phyloP scores from a whole-genome alignment of 139 green algal genomes.

The Mychonastes homosphaera region DNA sequence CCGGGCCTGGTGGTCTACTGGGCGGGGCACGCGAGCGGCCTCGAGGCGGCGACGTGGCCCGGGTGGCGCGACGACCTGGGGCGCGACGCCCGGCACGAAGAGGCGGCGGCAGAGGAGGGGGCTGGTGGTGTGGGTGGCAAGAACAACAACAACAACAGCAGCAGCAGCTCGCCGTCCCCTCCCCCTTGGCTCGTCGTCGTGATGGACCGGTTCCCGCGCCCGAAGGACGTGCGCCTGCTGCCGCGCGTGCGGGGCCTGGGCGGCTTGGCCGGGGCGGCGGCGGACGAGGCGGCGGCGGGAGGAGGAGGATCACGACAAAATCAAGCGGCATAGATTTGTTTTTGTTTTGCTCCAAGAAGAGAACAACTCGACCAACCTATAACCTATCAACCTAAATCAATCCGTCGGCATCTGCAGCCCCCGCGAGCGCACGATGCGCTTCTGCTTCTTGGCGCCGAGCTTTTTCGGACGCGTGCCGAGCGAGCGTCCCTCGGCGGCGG shows the following conservation, averaged over 20 bases:
- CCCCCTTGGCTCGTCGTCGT: slow-evolving; percentile 29
- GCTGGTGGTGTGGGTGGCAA: background rate
- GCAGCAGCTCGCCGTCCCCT: background rate
- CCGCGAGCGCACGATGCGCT: too few relatives aligned
- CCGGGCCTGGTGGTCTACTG: slow-evolving; percentile 88
- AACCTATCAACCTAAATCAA: too few relatives aligned
- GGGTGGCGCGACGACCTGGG: too few relatives aligned
- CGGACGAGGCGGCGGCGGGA: background rate
- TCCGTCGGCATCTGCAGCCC: too few relatives aligned
- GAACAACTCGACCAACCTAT: too few relatives aligned
- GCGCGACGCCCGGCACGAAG: background rate
- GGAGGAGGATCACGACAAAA: too few relatives aligned
- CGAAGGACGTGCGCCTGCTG: background rate
- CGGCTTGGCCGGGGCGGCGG: background rate
- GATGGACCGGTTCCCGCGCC: slow-evolving; percentile 40
- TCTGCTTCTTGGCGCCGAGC: too few relatives aligned
- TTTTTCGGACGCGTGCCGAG: too few relatives aligned
- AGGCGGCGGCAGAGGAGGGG: background rate
- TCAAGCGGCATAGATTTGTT: too few relatives aligned
- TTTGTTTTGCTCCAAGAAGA: too few relatives aligned
- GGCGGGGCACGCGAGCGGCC: slow-evolving; percentile 63
- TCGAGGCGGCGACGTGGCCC: slow-evolving; percentile 33
- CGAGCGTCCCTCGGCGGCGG: too few relatives aligned
- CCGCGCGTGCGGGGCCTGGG: background rate
- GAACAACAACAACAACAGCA: background rate